Evolutionary conservation across 2,329 filamentous ascomycete genomes (phyloP).

Genomic region (Dryadomyces quercivorus): DNA sequence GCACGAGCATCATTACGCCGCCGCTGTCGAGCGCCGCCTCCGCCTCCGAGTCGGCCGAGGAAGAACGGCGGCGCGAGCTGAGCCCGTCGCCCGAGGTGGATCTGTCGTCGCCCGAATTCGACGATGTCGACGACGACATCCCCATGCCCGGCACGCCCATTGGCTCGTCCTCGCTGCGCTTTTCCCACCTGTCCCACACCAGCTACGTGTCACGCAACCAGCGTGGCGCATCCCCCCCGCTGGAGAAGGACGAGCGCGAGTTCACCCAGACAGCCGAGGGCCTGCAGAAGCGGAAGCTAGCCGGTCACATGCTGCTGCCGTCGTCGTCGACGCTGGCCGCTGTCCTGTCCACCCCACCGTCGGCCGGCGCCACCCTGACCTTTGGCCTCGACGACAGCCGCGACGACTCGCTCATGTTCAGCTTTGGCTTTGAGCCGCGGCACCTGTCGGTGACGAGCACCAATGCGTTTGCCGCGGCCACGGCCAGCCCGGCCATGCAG

Average conservation of each 20-base stretch:
- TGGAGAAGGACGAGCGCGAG: slow-evolving; percentile 91
- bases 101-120: slow-evolving; percentile 74
- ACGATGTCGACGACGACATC: slow-evolving; percentile 53
- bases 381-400: slow-evolving; percentile 28
- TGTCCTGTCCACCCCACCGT: slow-evolving; percentile 17
- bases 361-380: slow-evolving; percentile 19
- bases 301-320: slow-evolving; percentile 25
- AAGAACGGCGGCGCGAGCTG: slow-evolving; percentile 53
- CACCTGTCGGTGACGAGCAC: slow-evolving; percentile 9
- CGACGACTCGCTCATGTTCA: slow-evolving; percentile 44
- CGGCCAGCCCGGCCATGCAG: slow-evolving; percentile 45
- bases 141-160: slow-evolving; percentile 49
- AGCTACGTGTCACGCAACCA: slow-evolving; percentile 26
- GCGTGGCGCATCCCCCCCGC: slow-evolving; percentile 70
- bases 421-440: slow-evolving; percentile 31
- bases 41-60: slow-evolving; percentile 60
- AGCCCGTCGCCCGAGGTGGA: slow-evolving; percentile 92
- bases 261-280: slow-evolving; percentile 92
- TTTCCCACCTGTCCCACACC: slow-evolving; percentile 24
- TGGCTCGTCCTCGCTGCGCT: slow-evolving; percentile 46
- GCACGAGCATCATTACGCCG: slow-evolving; percentile 63
- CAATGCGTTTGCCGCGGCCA: slow-evolving; percentile 22
- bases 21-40: slow-evolving; percentile 63
- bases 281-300: slow-evolving; percentile 55
- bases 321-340: slow-evolving; percentile 11